Conservation (phyloP, 1,284 basidiomycete species). For the Microbotryum intermedium region DNA sequence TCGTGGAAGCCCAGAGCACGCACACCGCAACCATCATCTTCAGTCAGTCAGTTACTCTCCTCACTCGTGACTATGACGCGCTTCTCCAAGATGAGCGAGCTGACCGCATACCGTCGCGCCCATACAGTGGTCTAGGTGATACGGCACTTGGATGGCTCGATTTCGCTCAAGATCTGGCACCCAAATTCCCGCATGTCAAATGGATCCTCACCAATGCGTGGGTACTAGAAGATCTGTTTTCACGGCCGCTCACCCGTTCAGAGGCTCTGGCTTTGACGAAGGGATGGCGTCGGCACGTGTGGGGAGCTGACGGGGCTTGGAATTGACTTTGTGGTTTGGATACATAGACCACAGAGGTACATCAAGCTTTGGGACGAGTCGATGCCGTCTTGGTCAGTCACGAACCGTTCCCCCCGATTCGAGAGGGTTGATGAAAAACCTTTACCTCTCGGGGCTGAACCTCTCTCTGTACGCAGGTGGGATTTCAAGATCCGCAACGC, state of each 20-base stretch:
- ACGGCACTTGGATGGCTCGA: conserved; percentile 17
- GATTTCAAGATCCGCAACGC: conserved; percentile 52
- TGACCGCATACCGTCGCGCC: too few relatives aligned
- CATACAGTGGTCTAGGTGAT: conserved; percentile 24
- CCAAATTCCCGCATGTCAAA: conserved; percentile 16
- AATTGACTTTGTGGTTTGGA: neutral
- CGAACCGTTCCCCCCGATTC: neutral
- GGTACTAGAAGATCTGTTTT: neutral
- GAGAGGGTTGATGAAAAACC: neutral
- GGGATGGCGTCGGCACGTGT: neutral
- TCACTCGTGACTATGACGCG: too few relatives aligned
- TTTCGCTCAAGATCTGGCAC: conserved; percentile 14
- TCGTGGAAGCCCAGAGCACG: too few relatives aligned
- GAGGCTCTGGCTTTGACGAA: too few relatives aligned
- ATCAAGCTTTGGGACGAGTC: neutral
- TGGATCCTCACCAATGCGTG: conserved; percentile 49
- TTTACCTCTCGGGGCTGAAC: too few relatives aligned
- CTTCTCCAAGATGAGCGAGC: too few relatives aligned
- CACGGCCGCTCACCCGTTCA: neutral
- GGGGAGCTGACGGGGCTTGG: neutral
- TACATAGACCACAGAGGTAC: conserved; percentile 6
- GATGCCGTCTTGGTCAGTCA: conserved; percentile 49
- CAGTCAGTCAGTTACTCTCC: too few relatives aligned
- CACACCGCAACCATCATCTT: too few relatives aligned
- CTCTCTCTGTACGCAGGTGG: conserved; percentile 28